These are phyloP conservation scores for Fistulifera pelliculosa DNA, from an alignment of 108 stramenopile genomes.

Conservation along the genomic window DNA sequence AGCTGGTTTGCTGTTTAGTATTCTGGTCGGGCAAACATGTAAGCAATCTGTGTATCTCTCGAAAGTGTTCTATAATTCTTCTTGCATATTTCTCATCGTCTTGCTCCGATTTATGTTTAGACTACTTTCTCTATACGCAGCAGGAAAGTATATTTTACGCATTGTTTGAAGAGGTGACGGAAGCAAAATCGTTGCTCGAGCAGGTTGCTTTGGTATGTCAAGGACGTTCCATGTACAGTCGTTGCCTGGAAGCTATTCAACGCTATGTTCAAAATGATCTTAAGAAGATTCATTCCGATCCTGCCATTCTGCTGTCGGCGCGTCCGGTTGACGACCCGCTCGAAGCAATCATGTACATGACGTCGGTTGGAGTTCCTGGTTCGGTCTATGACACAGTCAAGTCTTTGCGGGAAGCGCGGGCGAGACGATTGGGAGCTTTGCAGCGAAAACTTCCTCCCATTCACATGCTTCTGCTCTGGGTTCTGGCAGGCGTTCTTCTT, in stretches of 20 bases:
- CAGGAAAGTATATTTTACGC: conserved; percentile 69
- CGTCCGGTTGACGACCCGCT: conserved; percentile 77
- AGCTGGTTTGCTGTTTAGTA: conserved; percentile 56
- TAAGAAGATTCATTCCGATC: conserved; percentile 47
- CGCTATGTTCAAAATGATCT: conserved; percentile 66
- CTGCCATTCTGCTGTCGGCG: conserved; percentile 50
- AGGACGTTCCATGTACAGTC: conserved; percentile 62
- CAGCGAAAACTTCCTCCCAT: conserved; percentile 69
- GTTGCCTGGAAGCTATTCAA: conserved; percentile 31
- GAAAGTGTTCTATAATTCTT: background rate
- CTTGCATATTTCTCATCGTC: background rate
- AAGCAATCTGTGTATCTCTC: background rate
- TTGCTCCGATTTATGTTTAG: conserved; percentile 1
- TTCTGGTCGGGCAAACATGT: conserved; percentile 65
- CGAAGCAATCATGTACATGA: conserved; percentile 80
- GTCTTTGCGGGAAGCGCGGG: conserved; percentile 66
- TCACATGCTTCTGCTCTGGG: conserved; percentile 63
- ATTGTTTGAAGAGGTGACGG: conserved; percentile 82
- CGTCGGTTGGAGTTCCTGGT: conserved; percentile 71
- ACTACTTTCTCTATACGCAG: conserved; percentile 68
- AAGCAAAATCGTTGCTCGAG: conserved; percentile 81
- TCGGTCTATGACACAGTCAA: conserved; percentile 78
- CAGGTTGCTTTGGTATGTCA: conserved; percentile 82
- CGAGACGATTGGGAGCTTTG: conserved; percentile 64
- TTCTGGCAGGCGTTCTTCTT: conserved; percentile 48